Evolutionary conservation across 176 grass and related monocot genomes (phyloP), one percentile per base, ranked within the genome.

Genomic region (Luzula sylvatica): DNA sequence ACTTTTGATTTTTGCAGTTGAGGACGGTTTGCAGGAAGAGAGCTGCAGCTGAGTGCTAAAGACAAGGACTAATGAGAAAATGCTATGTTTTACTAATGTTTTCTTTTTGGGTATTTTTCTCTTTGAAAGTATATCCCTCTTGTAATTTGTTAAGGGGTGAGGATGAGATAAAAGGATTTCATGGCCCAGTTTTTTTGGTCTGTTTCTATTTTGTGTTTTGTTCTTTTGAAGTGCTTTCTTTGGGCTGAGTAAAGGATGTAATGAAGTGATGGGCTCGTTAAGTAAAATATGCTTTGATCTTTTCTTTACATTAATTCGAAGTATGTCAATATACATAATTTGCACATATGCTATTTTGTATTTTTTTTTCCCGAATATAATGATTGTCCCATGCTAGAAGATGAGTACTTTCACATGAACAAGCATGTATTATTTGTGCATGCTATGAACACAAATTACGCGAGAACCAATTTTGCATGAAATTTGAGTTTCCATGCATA

Each of bases 31-130:
- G 74, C 65, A 78, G 82, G 82, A 82, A 82, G 47, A 86, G 87
- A 67, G 65, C 81, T 11, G 72, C 76, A 15, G 54, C 69, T n/a
- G 73, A 58, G 28, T 78, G 81, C 63, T 85, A 68, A 85, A 42
- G 18, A 4, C 15, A 19, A 11, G 7, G n/a, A 11, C 32, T 17
- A 21, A 8, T 23, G 41, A 49, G 42, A 63, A 27, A n/a, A n/a
- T n/a, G n/a, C n/a, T n/a, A 49, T 42, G 41, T 12, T 28, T 48
- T 46, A n/a, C 7, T 35, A 35, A 35, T 35, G 30, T 35, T 14
- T 58, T 41, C 8, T 63, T 64, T 64, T 45, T 49, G 60, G 11
- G 15, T 30, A 46, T 50, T 49, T 13, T 50, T 20, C 42, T 64
- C 24, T 32, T 49, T 39, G 42, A 17, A 42, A 47, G 21, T 28